Evolutionary conservation across 2,329 filamentous ascomycete genomes (phyloP), one percentile per base, ranked within the genome.

Genomic region (Botryotinia convoluta): DNA sequence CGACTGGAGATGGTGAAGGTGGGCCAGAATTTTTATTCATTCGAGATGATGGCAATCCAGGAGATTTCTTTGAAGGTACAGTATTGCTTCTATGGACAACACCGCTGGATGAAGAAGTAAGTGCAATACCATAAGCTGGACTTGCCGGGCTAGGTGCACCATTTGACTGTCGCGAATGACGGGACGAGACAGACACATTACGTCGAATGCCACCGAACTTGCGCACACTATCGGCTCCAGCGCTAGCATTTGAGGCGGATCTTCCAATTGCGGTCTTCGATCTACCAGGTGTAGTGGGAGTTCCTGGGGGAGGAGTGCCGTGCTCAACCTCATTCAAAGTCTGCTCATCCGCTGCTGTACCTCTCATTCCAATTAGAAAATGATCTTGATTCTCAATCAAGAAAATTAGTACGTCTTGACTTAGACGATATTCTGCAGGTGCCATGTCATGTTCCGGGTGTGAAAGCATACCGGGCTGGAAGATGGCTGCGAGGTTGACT

Each of bases 381-480:
- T 97, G 93, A 80, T 99, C 96, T 82, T 99, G 96, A 79, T 99
- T 97, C 81, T 98, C 95, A 77, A 99, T 99, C 78, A 99, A 85
- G 82, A 99, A 99, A 69, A 99, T 97, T 76, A 99, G 88, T 32
- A 99, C 95, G 79, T 96, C 95, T 86, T 99, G 96, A 81, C 97
- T 98, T 9, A 99, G 86, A 45, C 94, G 91, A 81, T 99, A 99
- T 80, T 98, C 95, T 73, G 93, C 89, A 0, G 96, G 96, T 0
- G 94, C 91, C 95, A 99, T 98, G 80, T 97, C 95, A 82, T 99
- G 96, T 74, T 89, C 86, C 1, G 96, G 96, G 81, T 99, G 96
- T 3, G 95, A 98, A 22, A 99, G 87, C 84, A 99, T 93, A 72
- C 96, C 96, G 0, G 96, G 96, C 81, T 99, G 96, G 82, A 99